Evolutionary conservation across 192 early-diverging fungal species (phyloP), one percentile per base, ranked within the genome.

Genomic region (Coemansia erecta): DNA sequence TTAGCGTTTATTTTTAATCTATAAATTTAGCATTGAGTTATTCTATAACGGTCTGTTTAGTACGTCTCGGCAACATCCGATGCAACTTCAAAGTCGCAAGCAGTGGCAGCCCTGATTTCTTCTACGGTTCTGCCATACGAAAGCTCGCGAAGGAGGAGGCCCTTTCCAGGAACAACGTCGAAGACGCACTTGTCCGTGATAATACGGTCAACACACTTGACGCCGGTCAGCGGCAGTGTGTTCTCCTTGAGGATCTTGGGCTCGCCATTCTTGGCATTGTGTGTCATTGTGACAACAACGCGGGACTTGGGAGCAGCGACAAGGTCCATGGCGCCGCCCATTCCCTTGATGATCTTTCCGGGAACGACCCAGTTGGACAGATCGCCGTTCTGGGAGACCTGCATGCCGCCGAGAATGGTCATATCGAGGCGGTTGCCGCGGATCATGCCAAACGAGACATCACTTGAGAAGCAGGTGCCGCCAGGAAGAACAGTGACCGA

Each of bases 291-390:
- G 44, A 92, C 88, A 24, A 92, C 88, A 8, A 92, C 90, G 26
- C 82, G 82, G 18, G 88, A 85, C 37, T 73, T 79, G 18, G 81
- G 73, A 22, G 83, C 83, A 31, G 88, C 81, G 2, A 92, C 90
- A 19, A 92, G 72, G 54, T 92, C 90, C 88, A 90, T 90, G 12
- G 90, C 88, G 11, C 90, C 88, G 42, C 90, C 90, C 84, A 85
- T 88, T 59, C 90, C 90, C 82, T 92, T 92, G 63, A 92, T 87
- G 81, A 92, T 88, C 78, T 92, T 92, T 37, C 87, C 83, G 12
- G 90, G 90, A 18, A 92, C 85, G 62, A 92, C 87, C 90, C 90
- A 92, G 81, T 92, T 92, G 61, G 90, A 88, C 44, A 92, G 77
- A 66, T 88, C 86, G 33, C 90, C 90, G 61, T 72, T 74, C 59